A percentile compares a stretch with the other conserved stretches of the same genome.
These are phyloP conservation scores for Emmonsiellopsis sp. DNA, from an alignment of 2,329 filamentous ascomycete species.

Conservation along the genomic window DNA sequence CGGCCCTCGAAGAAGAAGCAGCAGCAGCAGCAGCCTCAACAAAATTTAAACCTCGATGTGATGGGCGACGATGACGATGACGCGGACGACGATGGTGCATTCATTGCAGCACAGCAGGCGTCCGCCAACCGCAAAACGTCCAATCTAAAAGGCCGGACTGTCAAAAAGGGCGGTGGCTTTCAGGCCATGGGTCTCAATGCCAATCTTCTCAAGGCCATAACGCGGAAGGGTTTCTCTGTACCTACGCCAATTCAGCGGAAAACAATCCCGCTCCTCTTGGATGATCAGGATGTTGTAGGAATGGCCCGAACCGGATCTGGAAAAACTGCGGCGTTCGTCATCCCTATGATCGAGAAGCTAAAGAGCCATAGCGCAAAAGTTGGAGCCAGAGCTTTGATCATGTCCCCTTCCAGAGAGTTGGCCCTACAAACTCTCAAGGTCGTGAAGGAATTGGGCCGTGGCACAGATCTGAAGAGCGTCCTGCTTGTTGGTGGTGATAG, in stretches of 20 bases:
- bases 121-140: slow-evolving; percentile 78
- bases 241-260: slow-evolving; percentile 97
- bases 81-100: slow-evolving; percentile 62
- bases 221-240: slow-evolving; percentile 87
- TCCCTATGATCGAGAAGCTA: slow-evolving; percentile 93
- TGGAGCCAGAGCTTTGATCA: slow-evolving; percentile 73
- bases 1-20: slow-evolving; percentile 33
- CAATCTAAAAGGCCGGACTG: slow-evolving; percentile 72
- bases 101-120: slow-evolving; percentile 80
- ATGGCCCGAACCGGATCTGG: slow-evolving; percentile 99
- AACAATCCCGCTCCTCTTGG: slow-evolving; percentile 82
- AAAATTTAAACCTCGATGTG: slow-evolving; percentile 38
- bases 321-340: slow-evolving; percentile 96
- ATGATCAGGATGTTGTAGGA: slow-evolving; percentile 90
- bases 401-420: slow-evolving; percentile 89
- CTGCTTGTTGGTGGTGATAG: slow-evolving; percentile 91
- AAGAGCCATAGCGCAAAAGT: slow-evolving; percentile 80
- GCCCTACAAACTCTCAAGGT: slow-evolving; percentile 93
- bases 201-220: slow-evolving; percentile 79
- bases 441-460: slow-evolving; percentile 83
- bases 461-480: slow-evolving; percentile 84
- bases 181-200: slow-evolving; percentile 86
- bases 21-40: slow-evolving; percentile 25
- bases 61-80: slow-evolving; percentile 51
- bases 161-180: slow-evolving; percentile 94